A percentile compares a stretch with the other conserved stretches of the same genome.
phyloP scores from a whole-genome alignment of 768 basidiomycete genomes.

The Collybia mongolica region DNA sequence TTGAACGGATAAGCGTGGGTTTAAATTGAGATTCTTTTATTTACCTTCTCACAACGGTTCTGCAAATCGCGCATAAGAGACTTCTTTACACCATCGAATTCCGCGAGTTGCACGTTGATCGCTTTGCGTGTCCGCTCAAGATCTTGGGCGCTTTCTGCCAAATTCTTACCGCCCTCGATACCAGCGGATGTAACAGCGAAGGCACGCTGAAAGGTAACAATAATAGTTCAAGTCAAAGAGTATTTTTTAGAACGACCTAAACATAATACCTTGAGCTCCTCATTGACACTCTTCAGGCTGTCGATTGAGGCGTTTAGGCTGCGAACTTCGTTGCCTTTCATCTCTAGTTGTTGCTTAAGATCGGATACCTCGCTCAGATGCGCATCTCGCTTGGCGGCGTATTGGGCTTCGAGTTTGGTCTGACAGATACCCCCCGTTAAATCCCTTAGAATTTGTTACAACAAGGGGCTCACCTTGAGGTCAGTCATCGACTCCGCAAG shows the following conservation, averaged over 20 bases:
- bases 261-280: constrained; percentile 86
- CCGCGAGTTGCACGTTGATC: constrained; percentile 96
- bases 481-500: constrained; percentile 84
- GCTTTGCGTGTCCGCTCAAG: constrained; percentile 95
- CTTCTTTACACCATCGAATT: constrained; percentile 99
- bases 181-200: constrained; percentile 97
- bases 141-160: constrained; percentile 96
- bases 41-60: constrained; percentile 98
- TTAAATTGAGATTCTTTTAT: constrained; percentile 14
- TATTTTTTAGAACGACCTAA: constrained; percentile 1
- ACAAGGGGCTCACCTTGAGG: constrained; percentile 64
- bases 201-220: constrained; percentile 64
- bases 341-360: constrained; percentile 87
- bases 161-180: constrained; percentile 94
- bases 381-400: constrained; percentile 88
- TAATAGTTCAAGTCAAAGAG: constrained; percentile 12
- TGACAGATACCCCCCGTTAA: constrained; percentile 31
- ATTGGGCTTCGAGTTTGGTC: constrained; percentile 94
- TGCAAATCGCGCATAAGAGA: constrained; percentile 98
- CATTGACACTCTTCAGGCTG: constrained; percentile 92
- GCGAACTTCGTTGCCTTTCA: constrained; percentile 80
- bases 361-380: constrained; percentile 82
- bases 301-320: constrained; percentile 85
- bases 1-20: constrained; percentile 7
- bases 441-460: constrained; percentile 9